Evolutionary conservation across 345 rosid species (phyloP).

Genomic region (Sisymbrium altissimum): DNA sequence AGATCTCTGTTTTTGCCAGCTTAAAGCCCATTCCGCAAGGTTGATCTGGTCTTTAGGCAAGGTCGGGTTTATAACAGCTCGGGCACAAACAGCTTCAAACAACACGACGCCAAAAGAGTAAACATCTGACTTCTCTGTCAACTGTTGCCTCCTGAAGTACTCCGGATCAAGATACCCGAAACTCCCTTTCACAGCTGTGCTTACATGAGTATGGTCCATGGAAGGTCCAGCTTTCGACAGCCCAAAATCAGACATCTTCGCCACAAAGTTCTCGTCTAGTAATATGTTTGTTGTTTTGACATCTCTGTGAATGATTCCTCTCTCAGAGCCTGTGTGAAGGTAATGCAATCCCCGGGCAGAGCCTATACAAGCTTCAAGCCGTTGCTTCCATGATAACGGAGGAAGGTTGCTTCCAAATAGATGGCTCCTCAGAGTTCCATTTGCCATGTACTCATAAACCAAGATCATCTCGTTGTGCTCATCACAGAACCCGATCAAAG

Average conservation of each 20-base stretch:
- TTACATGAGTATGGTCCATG: slow-evolving; percentile 84
- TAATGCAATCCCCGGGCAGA: slow-evolving; percentile 88
- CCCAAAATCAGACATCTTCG: slow-evolving; percentile 92
- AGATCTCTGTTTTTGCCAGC: slow-evolving; percentile 67
- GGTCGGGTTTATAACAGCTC: slow-evolving; percentile 85
- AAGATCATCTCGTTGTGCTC: slow-evolving; percentile 87
- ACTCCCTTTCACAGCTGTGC: slow-evolving; percentile 95
- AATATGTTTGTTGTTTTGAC: slow-evolving; percentile 87
- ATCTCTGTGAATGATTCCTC: slow-evolving; percentile 87
- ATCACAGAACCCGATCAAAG: slow-evolving; percentile 87
- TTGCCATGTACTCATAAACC: slow-evolving; percentile 92
- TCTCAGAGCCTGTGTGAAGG: slow-evolving; percentile 88
- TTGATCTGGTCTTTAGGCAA: slow-evolving; percentile 92
- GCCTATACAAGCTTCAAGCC: slow-evolving; percentile 78
- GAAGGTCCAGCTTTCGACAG: slow-evolving; percentile 86
- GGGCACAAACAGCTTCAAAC: slow-evolving; percentile 81
- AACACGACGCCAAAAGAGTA: slow-evolving; percentile 86
- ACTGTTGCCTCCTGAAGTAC: slow-evolving; percentile 74
- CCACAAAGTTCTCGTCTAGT: slow-evolving; percentile 71
- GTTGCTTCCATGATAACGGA: slow-evolving; percentile 78
- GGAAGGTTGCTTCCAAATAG: slow-evolving; percentile 70
- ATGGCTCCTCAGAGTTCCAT: slow-evolving; percentile 83
- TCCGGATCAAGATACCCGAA: slow-evolving; percentile 92
- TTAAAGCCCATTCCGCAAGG: slow-evolving; percentile 90
- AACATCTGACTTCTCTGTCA: slow-evolving; percentile 89